phyloP scores from a whole-genome alignment of 2,329 filamentous ascomycete species.

The Colletotrichum navitas region DNA sequence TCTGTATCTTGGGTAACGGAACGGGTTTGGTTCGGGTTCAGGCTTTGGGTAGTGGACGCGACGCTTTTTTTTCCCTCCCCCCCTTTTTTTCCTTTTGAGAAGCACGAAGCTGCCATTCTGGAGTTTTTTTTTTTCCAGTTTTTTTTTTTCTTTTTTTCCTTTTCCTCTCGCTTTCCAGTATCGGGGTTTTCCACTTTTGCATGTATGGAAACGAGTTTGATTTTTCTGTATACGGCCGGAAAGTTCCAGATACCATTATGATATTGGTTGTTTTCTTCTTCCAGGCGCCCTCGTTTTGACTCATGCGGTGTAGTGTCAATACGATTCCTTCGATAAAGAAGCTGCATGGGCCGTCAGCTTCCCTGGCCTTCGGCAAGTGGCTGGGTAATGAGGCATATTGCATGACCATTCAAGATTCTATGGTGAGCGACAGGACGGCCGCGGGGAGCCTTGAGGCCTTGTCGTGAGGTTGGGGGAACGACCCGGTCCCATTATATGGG shows the following conservation, averaged over 20 bases:
- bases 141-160: neutral
- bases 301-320: no score
- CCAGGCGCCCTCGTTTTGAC: neutral
- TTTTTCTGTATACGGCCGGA: conserved; percentile 9
- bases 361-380: neutral
- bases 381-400: neutral
- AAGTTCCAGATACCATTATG: conserved; percentile 11
- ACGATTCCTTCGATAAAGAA: neutral
- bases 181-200: neutral
- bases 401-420: neutral
- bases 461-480: neutral
- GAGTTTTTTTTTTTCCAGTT: neutral
- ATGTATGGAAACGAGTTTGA: conserved; percentile 8
- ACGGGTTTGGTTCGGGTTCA: conserved; percentile 11
- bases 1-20: conserved; percentile 17
- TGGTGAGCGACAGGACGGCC: neutral
- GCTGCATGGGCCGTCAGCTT: neutral
- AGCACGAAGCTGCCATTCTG: neutral
- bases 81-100: neutral
- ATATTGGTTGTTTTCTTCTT: neutral
- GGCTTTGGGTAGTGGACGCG: conserved; percentile 10
- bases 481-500: neutral
- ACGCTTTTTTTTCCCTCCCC: neutral
- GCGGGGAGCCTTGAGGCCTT: neutral
- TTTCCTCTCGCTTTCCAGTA: neutral